Conservation (phyloP, 169 alveolate species). For the Babesia ovis region DNA sequence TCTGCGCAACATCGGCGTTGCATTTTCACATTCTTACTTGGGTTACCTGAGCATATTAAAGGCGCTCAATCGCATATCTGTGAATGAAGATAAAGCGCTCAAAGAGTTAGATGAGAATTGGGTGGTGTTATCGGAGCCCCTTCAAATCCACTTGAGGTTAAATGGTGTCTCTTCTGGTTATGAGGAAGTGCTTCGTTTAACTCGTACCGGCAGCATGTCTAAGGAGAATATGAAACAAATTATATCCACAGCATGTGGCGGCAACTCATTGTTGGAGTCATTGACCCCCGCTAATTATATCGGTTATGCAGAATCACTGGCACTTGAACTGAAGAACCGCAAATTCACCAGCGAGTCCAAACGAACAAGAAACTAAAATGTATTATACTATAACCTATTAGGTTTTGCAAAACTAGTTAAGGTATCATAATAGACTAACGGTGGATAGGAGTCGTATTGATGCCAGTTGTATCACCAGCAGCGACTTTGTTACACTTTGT, state of each 20-base stretch:
- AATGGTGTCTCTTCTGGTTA: conserved; percentile 69
- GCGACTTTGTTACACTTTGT: no score
- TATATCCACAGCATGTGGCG: conserved; percentile 30
- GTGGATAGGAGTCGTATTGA: no score
- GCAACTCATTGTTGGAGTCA: conserved; percentile 28
- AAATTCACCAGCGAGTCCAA: no score
- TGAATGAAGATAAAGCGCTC: conserved; percentile 68
- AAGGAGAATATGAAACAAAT: conserved; percentile 59
- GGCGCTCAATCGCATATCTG: conserved; percentile 84
- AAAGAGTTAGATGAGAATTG: conserved; percentile 88
- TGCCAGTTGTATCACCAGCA: no score
- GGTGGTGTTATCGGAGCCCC: conserved; percentile 93
- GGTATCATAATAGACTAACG: no score
- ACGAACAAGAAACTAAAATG: no score
- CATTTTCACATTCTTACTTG: conserved; percentile 81
- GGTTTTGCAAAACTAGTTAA: no score
- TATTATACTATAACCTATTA: no score
- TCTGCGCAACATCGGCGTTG: conserved; percentile 90
- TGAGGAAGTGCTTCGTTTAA: conserved; percentile 70
- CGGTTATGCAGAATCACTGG: conserved; percentile 56
- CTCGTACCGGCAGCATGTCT: conserved; percentile 64
- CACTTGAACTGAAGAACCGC: conserved; percentile 12
- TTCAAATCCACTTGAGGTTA: conserved; percentile 87
- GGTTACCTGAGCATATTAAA: conserved; percentile 80
- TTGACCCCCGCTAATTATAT: conserved; percentile 29